phyloP scores from a whole-genome alignment of 148 eudicot genomes.

The Hydrangea macrophylla region DNA sequence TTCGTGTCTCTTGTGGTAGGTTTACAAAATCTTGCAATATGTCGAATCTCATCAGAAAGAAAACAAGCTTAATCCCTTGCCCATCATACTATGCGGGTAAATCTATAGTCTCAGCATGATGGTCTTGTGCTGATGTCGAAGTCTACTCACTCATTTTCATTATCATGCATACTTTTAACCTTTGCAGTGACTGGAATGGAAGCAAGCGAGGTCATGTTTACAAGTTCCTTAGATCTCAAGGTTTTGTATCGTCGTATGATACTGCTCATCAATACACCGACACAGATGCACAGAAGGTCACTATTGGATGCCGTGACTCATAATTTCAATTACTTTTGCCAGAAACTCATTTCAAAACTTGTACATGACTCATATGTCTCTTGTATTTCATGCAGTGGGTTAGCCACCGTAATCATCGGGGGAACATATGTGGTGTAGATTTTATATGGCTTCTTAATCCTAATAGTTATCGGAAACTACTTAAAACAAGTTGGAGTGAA shows the following conservation, averaged over 20 bases:
- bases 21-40: slow-evolving; percentile 84
- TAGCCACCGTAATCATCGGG: slow-evolving; percentile 96
- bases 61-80: slow-evolving; percentile 72
- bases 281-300: slow-evolving; percentile 91
- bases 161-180: background rate
- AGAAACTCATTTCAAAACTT: background rate
- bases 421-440: slow-evolving; percentile 95
- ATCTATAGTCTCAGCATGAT: background rate
- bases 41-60: slow-evolving; percentile 94
- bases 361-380: slow-evolving; percentile 8
- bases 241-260: slow-evolving; percentile 97
- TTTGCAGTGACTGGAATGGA: slow-evolving; percentile 92
- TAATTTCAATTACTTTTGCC: background rate
- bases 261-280: slow-evolving; percentile 97
- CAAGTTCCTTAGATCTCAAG: slow-evolving; percentile 91
- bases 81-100: slow-evolving; percentile 94
- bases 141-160: background rate
- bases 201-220: slow-evolving; percentile 97
- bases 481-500: slow-evolving; percentile 89
- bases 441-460: slow-evolving; percentile 99
- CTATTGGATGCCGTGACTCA: background rate
- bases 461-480: slow-evolving; percentile 70
- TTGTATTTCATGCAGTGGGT: slow-evolving; percentile 62
- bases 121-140: background rate
- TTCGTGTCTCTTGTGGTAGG: slow-evolving; percentile 39